These are phyloP conservation scores for Phialophora verrucosa DNA, from an alignment of 2,329 filamentous ascomycete species.

Conservation along the genomic window DNA sequence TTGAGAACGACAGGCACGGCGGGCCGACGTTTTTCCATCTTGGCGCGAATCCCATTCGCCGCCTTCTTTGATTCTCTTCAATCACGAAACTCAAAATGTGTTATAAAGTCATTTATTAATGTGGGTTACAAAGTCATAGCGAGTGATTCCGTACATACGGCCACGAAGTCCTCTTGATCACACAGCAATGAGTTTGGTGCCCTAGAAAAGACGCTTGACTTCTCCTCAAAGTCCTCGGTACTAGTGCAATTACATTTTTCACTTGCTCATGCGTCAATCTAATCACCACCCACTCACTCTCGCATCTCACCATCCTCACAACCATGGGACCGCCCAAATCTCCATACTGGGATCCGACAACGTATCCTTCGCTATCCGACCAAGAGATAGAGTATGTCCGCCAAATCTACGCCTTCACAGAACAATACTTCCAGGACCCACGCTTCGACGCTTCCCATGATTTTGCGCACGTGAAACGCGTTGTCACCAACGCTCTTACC, in stretches of 20 bases:
- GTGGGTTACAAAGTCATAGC: neutral
- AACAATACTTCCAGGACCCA: constrained; percentile 38
- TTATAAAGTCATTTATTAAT: neutral
- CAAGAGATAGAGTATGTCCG: constrained; percentile 32
- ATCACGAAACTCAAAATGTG: neutral
- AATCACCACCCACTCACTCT: neutral
- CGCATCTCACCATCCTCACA: neutral
- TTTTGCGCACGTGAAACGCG: constrained; percentile 81
- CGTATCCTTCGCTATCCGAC: constrained; percentile 34
- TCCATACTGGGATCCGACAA: constrained; percentile 32
- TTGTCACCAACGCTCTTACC: constrained; percentile 72
- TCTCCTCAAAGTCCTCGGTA: neutral
- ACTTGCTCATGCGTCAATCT: neutral
- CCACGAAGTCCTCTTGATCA: neutral
- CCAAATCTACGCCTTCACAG: constrained; percentile 35
- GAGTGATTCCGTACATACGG: neutral
- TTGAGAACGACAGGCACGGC: too few relatives aligned
- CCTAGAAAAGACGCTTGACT: neutral
- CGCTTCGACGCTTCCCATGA: constrained; percentile 79
- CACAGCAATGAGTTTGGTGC: neutral
- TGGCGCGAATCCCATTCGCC: neutral
- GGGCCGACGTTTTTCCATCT: neutral
- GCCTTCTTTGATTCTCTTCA: neutral
- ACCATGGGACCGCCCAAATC: constrained; percentile 22
- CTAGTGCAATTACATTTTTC: neutral